Conservation (phyloP, 2,329 filamentous ascomycete species). For the Alternaria postmessia region DNA sequence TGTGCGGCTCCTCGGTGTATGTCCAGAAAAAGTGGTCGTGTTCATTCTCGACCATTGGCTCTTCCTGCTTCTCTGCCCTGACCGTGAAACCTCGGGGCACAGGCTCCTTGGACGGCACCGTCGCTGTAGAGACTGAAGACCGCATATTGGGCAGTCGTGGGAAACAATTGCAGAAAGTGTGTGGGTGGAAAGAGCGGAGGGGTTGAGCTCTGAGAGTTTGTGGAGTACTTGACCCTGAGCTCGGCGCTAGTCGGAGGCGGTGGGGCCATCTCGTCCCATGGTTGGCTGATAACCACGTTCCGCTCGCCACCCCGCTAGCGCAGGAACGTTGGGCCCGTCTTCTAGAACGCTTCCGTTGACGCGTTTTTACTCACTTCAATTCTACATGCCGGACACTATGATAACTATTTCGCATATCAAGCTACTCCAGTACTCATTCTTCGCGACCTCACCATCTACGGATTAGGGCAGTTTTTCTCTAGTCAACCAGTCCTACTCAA, state of each 20-base stretch:
- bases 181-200: conserved; percentile 9
- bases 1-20: conserved; percentile 97
- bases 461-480: too few relatives aligned
- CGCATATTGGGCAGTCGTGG: conserved; percentile 35
- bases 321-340: conserved; percentile 5
- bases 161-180: conserved; percentile 11
- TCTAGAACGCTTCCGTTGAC: not conserved
- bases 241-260: conserved; percentile 14
- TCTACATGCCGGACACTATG: too few relatives aligned
- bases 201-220: conserved; percentile 11
- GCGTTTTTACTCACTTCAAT: too few relatives aligned
- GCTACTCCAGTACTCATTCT: too few relatives aligned
- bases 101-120: conserved; percentile 36
- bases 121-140: conserved; percentile 49
- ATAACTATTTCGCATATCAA: too few relatives aligned
- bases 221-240: conserved; percentile 19
- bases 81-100: conserved; percentile 33
- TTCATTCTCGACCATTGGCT: conserved; percentile 29
- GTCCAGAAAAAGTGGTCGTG: conserved; percentile 90
- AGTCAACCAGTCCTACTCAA: too few relatives aligned
- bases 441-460: too few relatives aligned
- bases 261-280: conserved; percentile 13
- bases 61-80: conserved; percentile 27
- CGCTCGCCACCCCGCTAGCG: conserved; percentile 14
- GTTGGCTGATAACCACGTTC: conserved; percentile 14